Conservation (phyloP, 2,329 filamentous ascomycete genomes). For the Capronia coronata region DNA sequence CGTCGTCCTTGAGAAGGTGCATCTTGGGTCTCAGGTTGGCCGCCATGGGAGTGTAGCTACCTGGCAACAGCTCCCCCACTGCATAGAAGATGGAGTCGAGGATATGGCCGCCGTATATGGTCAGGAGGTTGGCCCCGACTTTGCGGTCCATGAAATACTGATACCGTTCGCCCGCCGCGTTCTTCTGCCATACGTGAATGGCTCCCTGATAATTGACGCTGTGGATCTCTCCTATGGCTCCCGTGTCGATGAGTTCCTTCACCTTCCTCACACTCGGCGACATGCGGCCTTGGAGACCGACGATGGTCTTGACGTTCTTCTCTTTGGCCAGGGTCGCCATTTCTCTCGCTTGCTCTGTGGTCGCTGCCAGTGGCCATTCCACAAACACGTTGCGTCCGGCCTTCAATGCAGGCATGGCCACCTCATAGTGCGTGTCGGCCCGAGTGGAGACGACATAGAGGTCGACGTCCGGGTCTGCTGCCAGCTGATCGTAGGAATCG, state of each 20-base stretch:
- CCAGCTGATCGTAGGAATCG: slow-evolving; percentile 45
- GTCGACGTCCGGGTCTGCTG: slow-evolving; percentile 47
- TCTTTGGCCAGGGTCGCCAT: slow-evolving; percentile 36
- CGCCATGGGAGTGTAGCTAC: slow-evolving; percentile 21
- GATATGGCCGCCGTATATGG: slow-evolving; percentile 35
- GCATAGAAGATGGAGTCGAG: slow-evolving; percentile 26
- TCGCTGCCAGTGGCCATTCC: slow-evolving; percentile 54
- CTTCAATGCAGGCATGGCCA: slow-evolving; percentile 43
- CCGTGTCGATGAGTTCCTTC: slow-evolving; percentile 40
- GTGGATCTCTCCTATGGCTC: slow-evolving; percentile 48
- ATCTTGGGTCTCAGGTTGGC: slow-evolving; percentile 24
- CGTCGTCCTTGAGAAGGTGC: slow-evolving; percentile 22
- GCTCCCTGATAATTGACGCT: slow-evolving; percentile 44
- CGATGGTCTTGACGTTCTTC: slow-evolving; percentile 38
- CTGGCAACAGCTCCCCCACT: slow-evolving; percentile 25
- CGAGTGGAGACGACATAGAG: slow-evolving; percentile 51
- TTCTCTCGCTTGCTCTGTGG: slow-evolving; percentile 38
- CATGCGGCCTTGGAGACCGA: slow-evolving; percentile 49
- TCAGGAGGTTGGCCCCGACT: slow-evolving; percentile 41
- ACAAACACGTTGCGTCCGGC: slow-evolving; percentile 51
- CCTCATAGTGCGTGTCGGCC: slow-evolving; percentile 48
- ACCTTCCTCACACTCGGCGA: slow-evolving; percentile 43
- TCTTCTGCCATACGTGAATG: slow-evolving; percentile 34
- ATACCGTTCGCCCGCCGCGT: slow-evolving; percentile 31
- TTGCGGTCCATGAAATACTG: slow-evolving; percentile 47